These are phyloP conservation scores for Kwoniella dejecticola DNA, from an alignment of 768 basidiomycete species.

Conservation along the genomic window DNA sequence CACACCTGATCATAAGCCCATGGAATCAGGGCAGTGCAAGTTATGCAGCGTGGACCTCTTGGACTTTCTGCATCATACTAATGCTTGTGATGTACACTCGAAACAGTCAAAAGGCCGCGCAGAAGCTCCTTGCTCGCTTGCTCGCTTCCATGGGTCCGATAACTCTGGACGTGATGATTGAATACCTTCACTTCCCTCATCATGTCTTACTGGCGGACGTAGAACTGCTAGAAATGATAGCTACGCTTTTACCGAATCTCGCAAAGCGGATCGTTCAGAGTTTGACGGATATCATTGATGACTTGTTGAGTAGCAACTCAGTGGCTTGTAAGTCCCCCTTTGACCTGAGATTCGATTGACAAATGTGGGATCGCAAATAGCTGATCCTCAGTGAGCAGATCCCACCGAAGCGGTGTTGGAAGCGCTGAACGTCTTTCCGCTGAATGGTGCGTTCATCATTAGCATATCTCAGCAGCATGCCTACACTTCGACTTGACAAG, in stretches of 20 bases:
- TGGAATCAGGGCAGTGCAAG: too few relatives aligned
- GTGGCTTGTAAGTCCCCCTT: constrained; percentile 17
- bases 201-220: constrained; percentile 36
- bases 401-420: constrained; percentile 32
- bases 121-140: constrained; percentile 32
- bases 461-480: too few relatives aligned
- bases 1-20: too few relatives aligned
- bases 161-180: constrained; percentile 33
- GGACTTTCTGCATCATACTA: too few relatives aligned
- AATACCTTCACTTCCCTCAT: constrained; percentile 35
- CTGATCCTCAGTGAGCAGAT: constrained; percentile 12
- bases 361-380: too few relatives aligned
- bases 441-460: constrained; percentile 29
- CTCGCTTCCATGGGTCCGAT: constrained; percentile 40
- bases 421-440: constrained; percentile 39
- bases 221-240: constrained; percentile 37
- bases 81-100: too few relatives aligned
- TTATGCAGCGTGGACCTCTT: too few relatives aligned
- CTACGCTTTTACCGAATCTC: constrained; percentile 38
- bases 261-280: constrained; percentile 33
- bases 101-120: constrained; percentile 30
- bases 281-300: constrained; percentile 39
- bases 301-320: constrained; percentile 15
- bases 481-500: too few relatives aligned
- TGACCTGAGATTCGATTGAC: too few relatives aligned